Conservation (phyloP, 2,329 filamentous ascomycete species). For the Cryphonectria nitschkei region DNA sequence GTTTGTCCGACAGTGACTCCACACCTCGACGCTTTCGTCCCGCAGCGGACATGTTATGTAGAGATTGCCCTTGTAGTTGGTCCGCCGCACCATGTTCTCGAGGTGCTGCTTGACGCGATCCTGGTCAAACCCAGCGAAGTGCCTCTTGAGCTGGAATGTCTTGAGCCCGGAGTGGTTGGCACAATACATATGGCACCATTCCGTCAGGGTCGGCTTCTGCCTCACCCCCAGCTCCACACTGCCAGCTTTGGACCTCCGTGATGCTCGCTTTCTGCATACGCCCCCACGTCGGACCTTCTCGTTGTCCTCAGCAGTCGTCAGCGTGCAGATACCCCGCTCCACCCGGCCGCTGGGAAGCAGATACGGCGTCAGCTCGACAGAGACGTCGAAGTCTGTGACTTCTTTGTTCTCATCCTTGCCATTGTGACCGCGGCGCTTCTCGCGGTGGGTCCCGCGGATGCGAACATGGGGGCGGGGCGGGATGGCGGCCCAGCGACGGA, state of each 20-base stretch:
- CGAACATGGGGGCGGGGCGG: constrained; percentile 59
- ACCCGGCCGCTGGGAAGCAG: constrained; percentile 52
- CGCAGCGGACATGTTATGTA: constrained; percentile 62
- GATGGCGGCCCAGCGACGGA: constrained; percentile 47
- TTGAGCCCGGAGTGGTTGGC: constrained; percentile 61
- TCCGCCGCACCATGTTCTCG: constrained; percentile 60
- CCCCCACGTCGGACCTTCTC: constrained; percentile 69
- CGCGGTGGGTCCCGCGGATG: constrained; percentile 57
- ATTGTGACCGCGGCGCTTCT: constrained; percentile 45
- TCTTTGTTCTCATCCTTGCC: constrained; percentile 50
- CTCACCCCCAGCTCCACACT: constrained; percentile 46
- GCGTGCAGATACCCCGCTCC: constrained; percentile 45
- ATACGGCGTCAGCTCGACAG: constrained; percentile 61
- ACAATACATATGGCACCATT: constrained; percentile 73
- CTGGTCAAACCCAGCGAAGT: constrained; percentile 64
- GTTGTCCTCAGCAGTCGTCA: constrained; percentile 59
- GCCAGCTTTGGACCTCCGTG: constrained; percentile 46
- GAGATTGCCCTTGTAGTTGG: constrained; percentile 69
- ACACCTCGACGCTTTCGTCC: constrained; percentile 62
- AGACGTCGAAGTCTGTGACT: constrained; percentile 63
- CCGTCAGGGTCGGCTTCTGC: constrained; percentile 46
- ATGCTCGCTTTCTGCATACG: constrained; percentile 55
- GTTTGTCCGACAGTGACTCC: constrained; percentile 66
- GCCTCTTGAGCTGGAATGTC: constrained; percentile 54
- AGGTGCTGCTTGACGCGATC: constrained; percentile 55